Evolutionary conservation across 805 yeast genomes (phyloP).

Genomic region (Candida nonsorbophila): DNA sequence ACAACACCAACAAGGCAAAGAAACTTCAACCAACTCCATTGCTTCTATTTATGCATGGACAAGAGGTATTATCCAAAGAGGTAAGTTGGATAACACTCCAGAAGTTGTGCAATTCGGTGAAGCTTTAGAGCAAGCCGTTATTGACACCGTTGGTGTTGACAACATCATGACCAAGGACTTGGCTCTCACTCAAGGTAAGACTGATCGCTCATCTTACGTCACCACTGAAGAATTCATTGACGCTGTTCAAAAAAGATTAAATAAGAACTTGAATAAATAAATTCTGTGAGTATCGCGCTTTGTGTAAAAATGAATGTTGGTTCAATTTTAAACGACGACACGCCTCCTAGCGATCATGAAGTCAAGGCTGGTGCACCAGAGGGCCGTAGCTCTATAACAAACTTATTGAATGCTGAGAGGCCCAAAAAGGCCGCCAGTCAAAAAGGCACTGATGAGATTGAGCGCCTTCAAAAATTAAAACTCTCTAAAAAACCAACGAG

Average conservation of each 20-base stretch:
- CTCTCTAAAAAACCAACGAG: constrained; percentile 48
- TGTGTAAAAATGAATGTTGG: constrained; percentile 34
- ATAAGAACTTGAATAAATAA: constrained; percentile 18
- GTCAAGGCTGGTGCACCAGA: too few species aligned
- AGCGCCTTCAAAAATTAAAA: constrained; percentile 16
- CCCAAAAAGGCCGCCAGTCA: not conserved
- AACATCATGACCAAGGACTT: constrained; percentile 95
- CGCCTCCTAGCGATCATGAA: constrained; percentile 12
- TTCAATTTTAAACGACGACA: constrained; percentile 30
- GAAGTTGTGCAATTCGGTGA: constrained; percentile 80
- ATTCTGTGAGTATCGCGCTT: too few species aligned
- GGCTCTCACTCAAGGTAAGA: constrained; percentile 84
- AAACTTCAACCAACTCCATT: constrained; percentile 94
- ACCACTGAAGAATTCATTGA: constrained; percentile 89
- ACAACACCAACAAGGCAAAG: constrained; percentile 94
- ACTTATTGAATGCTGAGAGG: constrained; percentile 6
- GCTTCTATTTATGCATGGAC: constrained; percentile 98
- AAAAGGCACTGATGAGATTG: constrained; percentile 22
- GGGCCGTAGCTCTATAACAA: constrained; percentile 6
- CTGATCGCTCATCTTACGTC: constrained; percentile 76
- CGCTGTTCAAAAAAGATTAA: constrained; percentile 68
- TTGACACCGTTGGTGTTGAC: constrained; percentile 79
- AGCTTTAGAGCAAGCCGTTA: constrained; percentile 72
- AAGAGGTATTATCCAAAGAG: constrained; percentile 89
- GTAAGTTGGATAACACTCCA: constrained; percentile 80